Base-by-base conservation (phyloP, 495 filamentous ascomycete species). In the Penicillium antarcticum region DNA sequence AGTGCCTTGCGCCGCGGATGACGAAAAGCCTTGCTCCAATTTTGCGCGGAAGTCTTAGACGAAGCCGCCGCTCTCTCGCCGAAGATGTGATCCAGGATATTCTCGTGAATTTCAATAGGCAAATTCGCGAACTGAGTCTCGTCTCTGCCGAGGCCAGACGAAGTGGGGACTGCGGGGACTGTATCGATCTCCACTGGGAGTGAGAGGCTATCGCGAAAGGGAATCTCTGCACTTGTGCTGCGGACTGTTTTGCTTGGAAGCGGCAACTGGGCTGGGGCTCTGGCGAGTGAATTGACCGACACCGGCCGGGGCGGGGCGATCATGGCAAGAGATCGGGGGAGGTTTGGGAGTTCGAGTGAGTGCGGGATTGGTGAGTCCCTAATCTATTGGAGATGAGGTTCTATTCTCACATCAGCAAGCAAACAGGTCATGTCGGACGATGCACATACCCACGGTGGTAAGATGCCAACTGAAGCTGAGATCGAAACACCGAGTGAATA, bases 31-130 rank as follows among this genome's bases (percentile, higher is more conserved):
- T 81, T 84, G 47, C 78, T 80, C 83, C 84, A 87, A 54, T 75
- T 80, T 23, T 80, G 74, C 18, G 71, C 63, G 13, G 74, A 72
- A 37, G 79, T 69, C 48, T 69, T 71, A 2, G 70, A 70, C 4
- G 73, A 72, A 32, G 66, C 58, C 14, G 65, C 51, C 16, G 82
- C 71, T 4, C 85, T 76, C 39, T 84, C 81, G 9, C 86, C 86
- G 42, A 85, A 86, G 12, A 89, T 63, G 58, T 86, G 77, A 57
- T 88, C 85, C 7, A 88, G 70, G 39, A 89, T 84, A 35, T 75
- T 78, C 54, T 88, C 85, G 60, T 87, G 83, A 42, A 89, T 87
- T 63, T 89, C 86, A 44, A 78, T 73, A 14, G 86, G 86, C 9
- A 89, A 72, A 48, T 81, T 68, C 45, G 74, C 71, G 45, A 87